Evolutionary conservation across 2,329 filamentous ascomycete genomes (phyloP), one percentile per base, ranked within the genome.

Genomic region (Phyllosticta paracitricarpa): DNA sequence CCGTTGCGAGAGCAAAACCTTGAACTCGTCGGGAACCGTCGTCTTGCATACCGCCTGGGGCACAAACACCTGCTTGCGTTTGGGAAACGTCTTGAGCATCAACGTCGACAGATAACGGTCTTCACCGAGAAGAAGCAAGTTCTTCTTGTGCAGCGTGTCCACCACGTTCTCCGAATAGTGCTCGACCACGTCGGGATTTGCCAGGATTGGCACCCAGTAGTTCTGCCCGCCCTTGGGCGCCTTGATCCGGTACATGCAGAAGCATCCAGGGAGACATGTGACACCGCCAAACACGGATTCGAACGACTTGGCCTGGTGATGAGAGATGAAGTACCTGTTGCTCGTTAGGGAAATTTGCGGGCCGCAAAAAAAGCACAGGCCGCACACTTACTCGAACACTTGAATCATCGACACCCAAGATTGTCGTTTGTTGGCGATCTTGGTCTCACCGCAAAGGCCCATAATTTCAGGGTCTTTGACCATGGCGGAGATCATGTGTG

Each of bases 211-310:
- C 25, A 99, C 94, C 94, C 94, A 99, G 78, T 97, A 99, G 79
- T 99, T 97, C 74, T 97, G 91, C 26, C 89, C 93, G 66, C 94
- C 94, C 79, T 99, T 99, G 63, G 94, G 95, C 30, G 94, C 89
- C 78, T 99, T 99, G 84, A 99, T 97, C 70, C 94, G 89, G 80
- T 99, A 99, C 95, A 99, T 99, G 82, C 91, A 97, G 86, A 99
- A 99, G 81, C 94, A 99, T 66, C 94, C 94, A 17, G 94, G 94
- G 68, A 99, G 81, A 82, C 94, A 99, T 65, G 94, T 99, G 64
- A 99, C 94, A 88, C 94, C 94, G 77, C 94, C 94, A 76, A 99
- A 99, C 66, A 97, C 89, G 0, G 92, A 97, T 76, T 99, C 94
- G 77, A 99, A 99, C 3, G 93, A 91, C 77, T 99, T 99, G 70